Percentiles rank a stretch among this genome's conserved stretches.
Conservation (phyloP, 352 stramenopile species). For the Phytopythium ostracodes region DNA sequence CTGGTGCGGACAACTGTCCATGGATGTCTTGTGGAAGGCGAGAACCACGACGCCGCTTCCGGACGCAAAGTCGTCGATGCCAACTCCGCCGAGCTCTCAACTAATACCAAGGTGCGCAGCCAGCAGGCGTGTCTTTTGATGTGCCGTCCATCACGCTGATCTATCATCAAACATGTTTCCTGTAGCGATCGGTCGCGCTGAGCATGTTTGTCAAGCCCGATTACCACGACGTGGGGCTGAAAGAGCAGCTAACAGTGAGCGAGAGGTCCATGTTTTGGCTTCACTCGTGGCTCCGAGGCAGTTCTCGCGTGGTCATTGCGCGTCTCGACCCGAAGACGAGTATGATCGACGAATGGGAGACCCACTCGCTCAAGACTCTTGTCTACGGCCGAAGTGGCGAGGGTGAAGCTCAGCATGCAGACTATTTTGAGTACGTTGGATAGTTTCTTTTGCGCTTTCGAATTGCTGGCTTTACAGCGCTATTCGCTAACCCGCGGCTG, state of each 20-base stretch:
- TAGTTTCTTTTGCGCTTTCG: neutral
- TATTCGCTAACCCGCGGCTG: neutral
- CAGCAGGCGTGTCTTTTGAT: too few species aligned
- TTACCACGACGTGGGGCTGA: conserved; percentile 37
- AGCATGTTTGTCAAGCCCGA: conserved; percentile 77
- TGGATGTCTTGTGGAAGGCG: neutral
- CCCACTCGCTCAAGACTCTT: conserved; percentile 39
- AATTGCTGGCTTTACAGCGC: neutral
- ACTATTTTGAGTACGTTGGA: conserved; percentile 55
- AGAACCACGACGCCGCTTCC: too few species aligned
- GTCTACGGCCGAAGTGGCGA: conserved; percentile 19
- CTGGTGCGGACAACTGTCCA: conserved; percentile 56
- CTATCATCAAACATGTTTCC: neutral
- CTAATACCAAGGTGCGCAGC: neutral
- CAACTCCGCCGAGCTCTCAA: neutral
- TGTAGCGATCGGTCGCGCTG: conserved; percentile 19
- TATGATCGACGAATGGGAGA: conserved; percentile 36
- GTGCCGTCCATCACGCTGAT: neutral
- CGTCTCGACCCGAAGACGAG: conserved; percentile 31
- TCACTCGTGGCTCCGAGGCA: conserved; percentile 76
- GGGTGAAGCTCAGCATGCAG: conserved; percentile 7
- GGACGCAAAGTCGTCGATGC: neutral
- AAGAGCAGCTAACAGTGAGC: conserved; percentile 55
- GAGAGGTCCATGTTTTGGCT: conserved; percentile 68
- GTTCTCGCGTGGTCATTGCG: conserved; percentile 42